Conservation (phyloP, 148 eudicot species). For the Camellia japonica region DNA sequence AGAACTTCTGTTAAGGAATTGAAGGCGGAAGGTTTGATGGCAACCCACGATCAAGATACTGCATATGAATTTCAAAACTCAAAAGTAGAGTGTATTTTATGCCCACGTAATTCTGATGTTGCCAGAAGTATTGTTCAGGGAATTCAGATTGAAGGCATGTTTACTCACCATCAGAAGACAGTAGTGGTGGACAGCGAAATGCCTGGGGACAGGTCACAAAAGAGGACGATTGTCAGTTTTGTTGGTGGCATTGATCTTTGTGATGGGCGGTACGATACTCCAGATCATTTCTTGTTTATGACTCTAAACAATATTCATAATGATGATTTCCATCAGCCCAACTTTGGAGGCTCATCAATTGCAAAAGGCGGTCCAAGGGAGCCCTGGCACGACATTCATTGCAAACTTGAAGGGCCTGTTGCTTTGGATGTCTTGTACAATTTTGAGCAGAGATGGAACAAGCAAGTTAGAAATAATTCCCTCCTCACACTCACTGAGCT, state of each 20-base stretch:
- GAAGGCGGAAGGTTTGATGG: slow-evolving; percentile 38
- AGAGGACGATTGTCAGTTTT: slow-evolving; percentile 39
- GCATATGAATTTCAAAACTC: slow-evolving; percentile 19
- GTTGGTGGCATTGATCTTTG: slow-evolving; percentile 47
- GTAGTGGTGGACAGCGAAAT: slow-evolving; percentile 33
- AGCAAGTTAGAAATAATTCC: slow-evolving; percentile 29
- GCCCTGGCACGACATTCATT: slow-evolving; percentile 53
- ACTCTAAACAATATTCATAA: slow-evolving; percentile 31
- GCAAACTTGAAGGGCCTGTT: slow-evolving; percentile 34
- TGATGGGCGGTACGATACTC: slow-evolving; percentile 40
- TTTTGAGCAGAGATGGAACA: slow-evolving; percentile 45
- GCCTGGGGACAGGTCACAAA: slow-evolving; percentile 22
- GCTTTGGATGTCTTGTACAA: slow-evolving; percentile 45
- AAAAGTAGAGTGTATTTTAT: slow-evolving; percentile 31
- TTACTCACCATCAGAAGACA: slow-evolving; percentile 45
- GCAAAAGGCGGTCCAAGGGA: slow-evolving; percentile 43
- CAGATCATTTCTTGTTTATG: slow-evolving; percentile 29
- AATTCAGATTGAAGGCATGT: slow-evolving; percentile 26
- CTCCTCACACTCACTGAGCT: slow-evolving; percentile 24
- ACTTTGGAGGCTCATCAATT: slow-evolving; percentile 27
- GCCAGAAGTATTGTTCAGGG: slow-evolving; percentile 34
- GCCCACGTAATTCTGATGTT: slow-evolving; percentile 38
- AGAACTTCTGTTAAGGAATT: slow-evolving; percentile 28
- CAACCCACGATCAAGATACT: slow-evolving; percentile 42
- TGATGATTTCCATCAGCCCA: slow-evolving; percentile 42